Evolutionary conservation across 768 basidiomycete genomes (phyloP), one percentile per base, ranked within the genome.

Genomic region (Xerocomus spinulosus): DNA sequence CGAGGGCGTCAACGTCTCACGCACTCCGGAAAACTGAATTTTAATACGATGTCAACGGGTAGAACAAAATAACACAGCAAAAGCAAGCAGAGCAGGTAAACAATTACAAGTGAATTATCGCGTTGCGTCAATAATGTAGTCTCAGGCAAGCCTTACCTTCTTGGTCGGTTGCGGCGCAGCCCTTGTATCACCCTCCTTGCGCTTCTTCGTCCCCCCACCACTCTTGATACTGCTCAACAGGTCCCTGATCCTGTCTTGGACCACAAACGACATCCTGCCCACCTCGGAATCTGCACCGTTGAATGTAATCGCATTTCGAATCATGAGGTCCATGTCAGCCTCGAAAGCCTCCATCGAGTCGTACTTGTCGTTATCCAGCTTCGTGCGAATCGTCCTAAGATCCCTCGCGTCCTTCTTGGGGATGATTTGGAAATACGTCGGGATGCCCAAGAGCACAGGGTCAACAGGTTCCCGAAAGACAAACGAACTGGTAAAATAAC

Each of bases 381-480:
- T 92, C 58, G 75, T 75, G 52, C 84, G 79, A 59, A 98, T 94
- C 42, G 85, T 85, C 52, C 74, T 70, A 46, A 98, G 71, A 68
- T 98, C 95, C 36, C 95, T 82, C 3, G 91, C 90, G 54, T 94
- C 82, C 61, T 87, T 90, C 52, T 74, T 78, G 5, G 86, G 83
- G 54, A 98, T 89, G 47, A 94, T 70, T 28, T 93, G 82, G 64
- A 85, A 87, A 62, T 98, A 98, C 9, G 83, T 81, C 7, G 94
- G 95, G 42, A 97, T 90, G 5, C 79, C 81, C 28, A 94, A 71
- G 3, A 75, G 68, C 17, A 89, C 77, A 3, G 94, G 92, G 67
- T 97, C 92, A n/a, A 97, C 92, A 34, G 89, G 84, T 46, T 85
- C 83, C 40, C 80, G 82, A 70, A 89, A 92, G 15, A 92, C 72